Conservation (phyloP, 176 grass and related monocot genomes). For the bread wheat (Triticum aestivum) region DNA sequence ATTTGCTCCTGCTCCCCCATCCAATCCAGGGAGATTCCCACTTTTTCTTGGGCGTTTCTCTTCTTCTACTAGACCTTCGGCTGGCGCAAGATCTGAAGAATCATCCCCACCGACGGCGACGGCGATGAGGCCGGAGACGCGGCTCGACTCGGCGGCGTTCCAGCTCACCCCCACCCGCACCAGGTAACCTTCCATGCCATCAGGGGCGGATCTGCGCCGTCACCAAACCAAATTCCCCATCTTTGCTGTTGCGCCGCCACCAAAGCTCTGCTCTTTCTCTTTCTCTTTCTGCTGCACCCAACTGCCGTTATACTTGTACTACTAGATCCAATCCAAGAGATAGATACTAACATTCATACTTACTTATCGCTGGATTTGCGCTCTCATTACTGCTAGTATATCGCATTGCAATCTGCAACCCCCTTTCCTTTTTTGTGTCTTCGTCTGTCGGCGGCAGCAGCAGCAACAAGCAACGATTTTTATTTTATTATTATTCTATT, state of each 20-base stretch:
- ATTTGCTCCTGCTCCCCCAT: slow-evolving; percentile 19
- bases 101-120: neutral
- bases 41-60: neutral
- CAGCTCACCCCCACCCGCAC: slow-evolving; percentile 98
- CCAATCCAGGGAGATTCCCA: neutral
- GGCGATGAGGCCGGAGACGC: slow-evolving; percentile 79
- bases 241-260: neutral
- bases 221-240: too few relatives aligned
- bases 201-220: neutral
- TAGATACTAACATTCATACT: neutral
- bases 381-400: neutral
- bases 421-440: too few relatives aligned
- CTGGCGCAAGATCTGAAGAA: slow-evolving; percentile 28
- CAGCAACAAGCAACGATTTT: neutral
- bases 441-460: too few relatives aligned
- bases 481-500: neutral
- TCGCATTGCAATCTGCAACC: neutral
- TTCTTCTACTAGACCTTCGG: neutral
- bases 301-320: neutral
- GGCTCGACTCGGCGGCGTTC: slow-evolving; percentile 88
- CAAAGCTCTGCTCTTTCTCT: neutral
- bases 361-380: neutral
- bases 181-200: slow-evolving; percentile 20
- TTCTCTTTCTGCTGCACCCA: neutral
- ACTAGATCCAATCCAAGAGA: slow-evolving; percentile 5